phyloP scores from a whole-genome alignment of 2,329 filamentous ascomycete species.

The Lasiodiplodia gonubiensis region DNA sequence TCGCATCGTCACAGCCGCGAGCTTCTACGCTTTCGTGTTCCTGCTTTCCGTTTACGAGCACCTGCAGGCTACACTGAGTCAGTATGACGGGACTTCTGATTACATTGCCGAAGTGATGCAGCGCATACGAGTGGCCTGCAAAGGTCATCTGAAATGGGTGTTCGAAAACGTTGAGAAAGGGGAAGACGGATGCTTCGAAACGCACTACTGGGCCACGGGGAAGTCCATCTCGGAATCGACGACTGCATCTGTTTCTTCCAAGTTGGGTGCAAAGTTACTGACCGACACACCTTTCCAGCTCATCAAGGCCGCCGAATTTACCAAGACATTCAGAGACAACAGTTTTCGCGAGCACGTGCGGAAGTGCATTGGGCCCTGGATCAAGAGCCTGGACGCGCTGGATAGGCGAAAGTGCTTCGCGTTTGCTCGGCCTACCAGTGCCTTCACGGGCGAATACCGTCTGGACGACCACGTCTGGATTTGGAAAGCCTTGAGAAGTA shows the following conservation, averaged over 20 bases:
- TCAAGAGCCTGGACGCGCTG: not conserved
- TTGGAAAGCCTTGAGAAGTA: slow-evolving; percentile 19
- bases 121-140: slow-evolving; percentile 10
- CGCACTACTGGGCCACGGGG: slow-evolving; percentile 15
- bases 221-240: not conserved
- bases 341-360: not conserved
- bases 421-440: not conserved
- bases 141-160: slow-evolving; percentile 8
- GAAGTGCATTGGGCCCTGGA: not conserved
- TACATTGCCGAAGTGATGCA: not conserved
- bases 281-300: slow-evolving; percentile 17
- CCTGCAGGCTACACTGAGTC: not conserved
- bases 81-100: not conserved
- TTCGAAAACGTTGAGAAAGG: not conserved
- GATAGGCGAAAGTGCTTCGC: slow-evolving; percentile 15
- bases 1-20: slow-evolving; percentile 26
- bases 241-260: not conserved
- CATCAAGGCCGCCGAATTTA: slow-evolving; percentile 9
- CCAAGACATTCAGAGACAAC: not conserved
- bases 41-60: not conserved
- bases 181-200: not conserved
- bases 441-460: not conserved
- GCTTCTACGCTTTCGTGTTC: slow-evolving; percentile 22
- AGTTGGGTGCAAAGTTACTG: not conserved
- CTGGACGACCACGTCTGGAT: slow-evolving; percentile 28